Percentiles rank a stretch among this genome's conserved stretches.
Evolutionary conservation across 2,329 filamentous ascomycete species (phyloP).

Genomic region (Sporothrix humicola): DNA sequence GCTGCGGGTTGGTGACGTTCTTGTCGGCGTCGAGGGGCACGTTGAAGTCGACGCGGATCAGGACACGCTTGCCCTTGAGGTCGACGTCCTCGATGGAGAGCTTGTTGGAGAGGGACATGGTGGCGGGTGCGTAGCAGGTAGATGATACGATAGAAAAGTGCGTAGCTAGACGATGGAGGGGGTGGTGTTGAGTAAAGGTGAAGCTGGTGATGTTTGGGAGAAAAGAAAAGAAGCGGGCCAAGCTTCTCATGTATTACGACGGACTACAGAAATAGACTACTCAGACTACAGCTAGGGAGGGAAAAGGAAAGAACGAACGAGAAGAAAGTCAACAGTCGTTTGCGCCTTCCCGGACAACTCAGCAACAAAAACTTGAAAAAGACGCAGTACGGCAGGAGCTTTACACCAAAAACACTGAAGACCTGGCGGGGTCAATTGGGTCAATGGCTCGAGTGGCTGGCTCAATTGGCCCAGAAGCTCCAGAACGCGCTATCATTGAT

Average conservation of each 20-base stretch:
- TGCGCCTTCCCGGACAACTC: constrained; percentile 17
- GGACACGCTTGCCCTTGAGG: constrained; percentile 96
- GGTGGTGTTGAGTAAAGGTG: background rate
- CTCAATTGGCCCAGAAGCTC: constrained; percentile 21
- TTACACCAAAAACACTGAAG: background rate
- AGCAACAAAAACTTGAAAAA: constrained; percentile 15
- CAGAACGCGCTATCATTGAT: background rate
- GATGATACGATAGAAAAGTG: background rate
- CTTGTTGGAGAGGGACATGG: constrained; percentile 93
- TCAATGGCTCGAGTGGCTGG: background rate
- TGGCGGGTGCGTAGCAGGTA: background rate
- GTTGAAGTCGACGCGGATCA: constrained; percentile 99
- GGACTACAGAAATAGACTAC: background rate
- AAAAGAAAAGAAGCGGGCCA: background rate
- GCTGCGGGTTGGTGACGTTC: constrained; percentile 97
- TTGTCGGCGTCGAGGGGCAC: constrained; percentile 92
- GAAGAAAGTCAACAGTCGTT: constrained; percentile 13
- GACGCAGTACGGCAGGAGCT: constrained; percentile 14
- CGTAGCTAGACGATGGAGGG: background rate
- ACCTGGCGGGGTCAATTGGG: constrained; percentile 17
- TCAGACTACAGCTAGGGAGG: background rate
- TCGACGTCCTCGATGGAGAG: constrained; percentile 95
- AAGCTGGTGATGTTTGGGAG: background rate
- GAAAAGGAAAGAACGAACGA: background rate
- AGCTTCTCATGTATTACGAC: constrained; percentile 7